Base-by-base conservation (phyloP, 2,329 filamentous ascomycete genomes). In the Ophiosphaerella narmari region DNA sequence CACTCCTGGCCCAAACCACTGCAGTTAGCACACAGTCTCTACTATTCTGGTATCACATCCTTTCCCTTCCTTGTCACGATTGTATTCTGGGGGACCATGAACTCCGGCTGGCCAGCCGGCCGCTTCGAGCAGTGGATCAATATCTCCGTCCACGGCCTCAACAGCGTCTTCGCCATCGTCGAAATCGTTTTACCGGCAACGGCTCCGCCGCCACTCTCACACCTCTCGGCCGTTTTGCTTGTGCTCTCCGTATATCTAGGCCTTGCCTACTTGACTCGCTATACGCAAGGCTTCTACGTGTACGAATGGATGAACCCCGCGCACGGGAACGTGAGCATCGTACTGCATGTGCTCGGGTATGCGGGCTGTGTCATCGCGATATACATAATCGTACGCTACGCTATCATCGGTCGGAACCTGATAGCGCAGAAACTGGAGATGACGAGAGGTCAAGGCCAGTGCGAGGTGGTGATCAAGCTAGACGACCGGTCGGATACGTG, bases 141-240 rank as follows among this genome's bases (percentile, higher is more conserved):
- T 68, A 74, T 90, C 62, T 88, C 86, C 33, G 80, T 89, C 69
- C 90, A 94, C 72, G 86, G 77, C n/a, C 72, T 94, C 43, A 93
- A 93, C 77, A 80, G 81, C 40, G 68, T 79, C 47, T 90, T 89
- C 67, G 87, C 88, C 1, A 75, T 90, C 14, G 80, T 89, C 57
- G 89, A 94, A 74, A 80, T 93, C 58, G n/a, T 86, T 13, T 55
- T 93, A 31, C 78, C 89, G 2, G 80, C 88, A 41, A 88, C 86
- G 1, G 73, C 76, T 5, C 80, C 83, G 8, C 80, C 80, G 31
- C 81, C 85, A 0, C 84, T 82, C 74, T 73, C 87, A 13, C 86
- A 91, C 62, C 71, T 90, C 14, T 72, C 81, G 14, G 85, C 83
- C 68, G 76, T 91, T 9, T 73, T 91, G 55, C 48, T 89, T 11